A percentile compares a stretch with the other conserved stretches of the same genome.
phyloP scores from a whole-genome alignment of 192 early-diverging fungal species.

The Thoreauomyces humboldtii region DNA sequence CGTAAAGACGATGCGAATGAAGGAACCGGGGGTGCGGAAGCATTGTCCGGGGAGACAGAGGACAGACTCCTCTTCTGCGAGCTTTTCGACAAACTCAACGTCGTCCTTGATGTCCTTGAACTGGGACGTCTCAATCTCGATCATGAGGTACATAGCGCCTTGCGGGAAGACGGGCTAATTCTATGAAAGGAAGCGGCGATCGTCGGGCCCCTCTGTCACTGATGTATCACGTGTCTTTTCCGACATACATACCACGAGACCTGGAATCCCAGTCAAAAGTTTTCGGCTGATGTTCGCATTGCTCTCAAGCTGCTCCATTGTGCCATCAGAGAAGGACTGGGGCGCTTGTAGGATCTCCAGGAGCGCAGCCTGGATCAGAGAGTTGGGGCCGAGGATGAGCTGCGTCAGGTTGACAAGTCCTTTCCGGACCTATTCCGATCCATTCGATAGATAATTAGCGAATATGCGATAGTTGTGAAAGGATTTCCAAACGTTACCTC shows the following conservation, averaged over 20 bases:
- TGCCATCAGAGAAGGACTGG: conserved; percentile 61
- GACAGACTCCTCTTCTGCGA: conserved; percentile 80
- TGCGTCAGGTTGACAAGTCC: conserved; percentile 73
- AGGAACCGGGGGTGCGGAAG: conserved; percentile 74
- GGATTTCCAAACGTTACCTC: too few relatives aligned
- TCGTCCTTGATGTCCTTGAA: conserved; percentile 76
- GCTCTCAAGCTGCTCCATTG: conserved; percentile 64
- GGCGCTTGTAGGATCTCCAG: conserved; percentile 78
- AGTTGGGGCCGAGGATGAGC: conserved; percentile 78
- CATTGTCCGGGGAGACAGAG: conserved; percentile 81
- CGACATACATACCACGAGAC: too few relatives aligned
- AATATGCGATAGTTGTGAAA: too few relatives aligned
- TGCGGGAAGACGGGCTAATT: conserved; percentile 71
- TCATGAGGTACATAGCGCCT: conserved; percentile 94
- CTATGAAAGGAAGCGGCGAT: background rate
- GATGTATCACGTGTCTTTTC: too few relatives aligned
- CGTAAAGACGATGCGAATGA: conserved; percentile 79
- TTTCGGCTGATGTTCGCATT: conserved; percentile 68
- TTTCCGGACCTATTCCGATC: conserved; percentile 67
- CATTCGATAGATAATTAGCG: too few relatives aligned
- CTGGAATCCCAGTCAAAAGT: conserved; percentile 62
- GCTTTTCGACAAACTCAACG: conserved; percentile 77
- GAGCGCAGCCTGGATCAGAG: conserved; percentile 72
- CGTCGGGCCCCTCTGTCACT: too few relatives aligned
- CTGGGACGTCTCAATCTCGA: conserved; percentile 58